A percentile compares a stretch with the other conserved stretches of the same genome.
These are phyloP conservation scores for Eucalyptus rudis DNA, from an alignment of 345 rosid genomes.

Conservation along the genomic window DNA sequence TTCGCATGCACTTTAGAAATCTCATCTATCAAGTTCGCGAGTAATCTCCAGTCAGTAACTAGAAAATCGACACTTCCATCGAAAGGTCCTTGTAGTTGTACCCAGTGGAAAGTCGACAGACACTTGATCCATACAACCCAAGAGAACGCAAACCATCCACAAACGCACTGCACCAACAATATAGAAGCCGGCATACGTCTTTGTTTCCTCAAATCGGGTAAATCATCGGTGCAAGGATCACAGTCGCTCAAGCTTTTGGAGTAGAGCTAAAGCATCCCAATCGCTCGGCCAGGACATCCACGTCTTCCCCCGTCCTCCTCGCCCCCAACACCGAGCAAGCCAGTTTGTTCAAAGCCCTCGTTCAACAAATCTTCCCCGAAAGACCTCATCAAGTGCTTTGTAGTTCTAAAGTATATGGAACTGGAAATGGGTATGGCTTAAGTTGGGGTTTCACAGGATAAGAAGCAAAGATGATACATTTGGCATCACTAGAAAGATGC, in stretches of 20 bases:
- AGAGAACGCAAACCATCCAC: background rate
- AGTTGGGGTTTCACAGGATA: background rate
- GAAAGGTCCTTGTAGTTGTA: background rate
- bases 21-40: background rate
- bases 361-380: slow-evolving; percentile 49
- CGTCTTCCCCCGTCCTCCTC: slow-evolving; percentile 24
- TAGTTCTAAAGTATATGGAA: background rate
- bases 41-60: background rate
- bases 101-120: background rate
- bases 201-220: background rate
- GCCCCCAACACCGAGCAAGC: slow-evolving; percentile 5
- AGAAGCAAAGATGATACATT: background rate
- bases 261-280: slow-evolving; percentile 36
- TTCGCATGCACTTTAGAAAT: background rate
- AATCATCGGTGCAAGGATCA: background rate
- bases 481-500: background rate
- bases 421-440: background rate
- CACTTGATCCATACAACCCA: background rate
- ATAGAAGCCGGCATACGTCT: background rate
- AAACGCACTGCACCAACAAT: background rate
- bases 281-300: slow-evolving; percentile 36
- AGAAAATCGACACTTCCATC: background rate
- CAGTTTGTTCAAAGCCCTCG: slow-evolving; percentile 28
- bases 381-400: slow-evolving; percentile 35
- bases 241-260: slow-evolving; percentile 3